phyloP scores from a whole-genome alignment of 306 rosid species.

The Acacia crassicarpa region DNA sequence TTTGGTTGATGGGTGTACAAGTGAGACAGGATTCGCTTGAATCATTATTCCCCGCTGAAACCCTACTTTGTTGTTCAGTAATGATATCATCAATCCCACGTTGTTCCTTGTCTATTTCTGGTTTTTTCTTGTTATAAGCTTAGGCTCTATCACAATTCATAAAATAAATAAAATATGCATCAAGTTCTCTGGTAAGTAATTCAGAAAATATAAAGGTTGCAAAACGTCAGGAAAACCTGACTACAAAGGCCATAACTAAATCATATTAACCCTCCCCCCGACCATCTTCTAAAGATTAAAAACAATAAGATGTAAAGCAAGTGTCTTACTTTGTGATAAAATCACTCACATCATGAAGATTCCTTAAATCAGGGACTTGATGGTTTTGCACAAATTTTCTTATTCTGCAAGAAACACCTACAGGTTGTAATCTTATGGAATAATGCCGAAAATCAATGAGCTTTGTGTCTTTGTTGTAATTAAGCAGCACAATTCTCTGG shows the following conservation, averaged over 20 bases:
- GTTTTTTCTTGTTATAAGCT: too few species aligned
- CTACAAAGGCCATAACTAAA: background rate
- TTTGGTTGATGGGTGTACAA: too few species aligned
- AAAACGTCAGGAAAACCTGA: background rate
- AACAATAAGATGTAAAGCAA: background rate
- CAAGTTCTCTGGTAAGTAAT: background rate
- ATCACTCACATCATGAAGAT: constrained; percentile 96
- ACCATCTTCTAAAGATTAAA: constrained; percentile 4
- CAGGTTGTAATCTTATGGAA: constrained; percentile 88
- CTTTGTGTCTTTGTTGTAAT: constrained; percentile 90
- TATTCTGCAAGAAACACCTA: constrained; percentile 87
- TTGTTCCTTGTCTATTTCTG: too few species aligned
- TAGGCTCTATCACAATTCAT: background rate
- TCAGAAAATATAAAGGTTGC: background rate
- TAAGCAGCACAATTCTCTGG: constrained; percentile 92
- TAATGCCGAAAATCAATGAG: constrained; percentile 91
- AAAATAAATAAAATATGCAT: background rate
- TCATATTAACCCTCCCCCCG: background rate
- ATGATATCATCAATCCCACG: too few species aligned
- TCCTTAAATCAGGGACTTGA: constrained; percentile 84
- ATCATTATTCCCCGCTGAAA: too few species aligned
- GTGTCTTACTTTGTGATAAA: constrained; percentile 83
- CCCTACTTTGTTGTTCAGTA: too few species aligned
- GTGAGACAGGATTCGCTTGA: too few species aligned
- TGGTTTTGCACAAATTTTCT: constrained; percentile 92